Evolutionary conservation across 2,329 filamentous ascomycete genomes (phyloP), one percentile per base, ranked within the genome.

Genomic region (Blastomyces silverae): DNA sequence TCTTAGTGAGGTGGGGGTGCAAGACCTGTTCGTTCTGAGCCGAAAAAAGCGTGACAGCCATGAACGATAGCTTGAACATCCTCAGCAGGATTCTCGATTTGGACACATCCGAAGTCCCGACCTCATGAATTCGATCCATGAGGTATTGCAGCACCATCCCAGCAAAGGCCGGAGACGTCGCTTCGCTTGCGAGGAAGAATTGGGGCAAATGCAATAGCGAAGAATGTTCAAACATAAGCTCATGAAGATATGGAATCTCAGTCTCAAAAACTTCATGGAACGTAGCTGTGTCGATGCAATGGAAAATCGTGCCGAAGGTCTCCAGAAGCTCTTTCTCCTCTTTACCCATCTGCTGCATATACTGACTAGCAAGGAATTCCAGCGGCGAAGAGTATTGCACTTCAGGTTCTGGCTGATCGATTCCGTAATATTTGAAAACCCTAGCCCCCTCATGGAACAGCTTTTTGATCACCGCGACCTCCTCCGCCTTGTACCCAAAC

Each of bases 261-360:
- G 92, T 91, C 74, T 96, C 91, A 76, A 99, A 99, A 52, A 99
- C 92, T 79, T 99, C 94, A 72, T 99, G 92, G 74, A 99, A 99
- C 0, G 93, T 97, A 13, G 95, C 94, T 1, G 94, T 94, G 73
- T 99, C 94, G 68, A 99, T 94, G 77, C 93, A 95, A 75, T 99
- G 94, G 74, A 99, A 99, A 37, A 99, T 92, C 0, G 94, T 97
- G 1, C 93, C 94, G 75, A 99, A 99, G 2, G 91, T 96, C 80
- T 99, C 95, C 7, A 99, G 83, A 10, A 99, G 83, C 64, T 99
- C 94, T 75, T 99, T 99, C 77, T 99, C 95, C 74, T 99, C 95
- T 71, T 96, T 95, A 67, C 87, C 89, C 75, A 91, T 96, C 0
- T 92, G 93, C 53, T 94, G 87, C 85, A 96, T 96, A 75, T 96